Evolutionary conservation across 768 basidiomycete species (phyloP).

Genomic region (Pulveroboletus ravenelii): DNA sequence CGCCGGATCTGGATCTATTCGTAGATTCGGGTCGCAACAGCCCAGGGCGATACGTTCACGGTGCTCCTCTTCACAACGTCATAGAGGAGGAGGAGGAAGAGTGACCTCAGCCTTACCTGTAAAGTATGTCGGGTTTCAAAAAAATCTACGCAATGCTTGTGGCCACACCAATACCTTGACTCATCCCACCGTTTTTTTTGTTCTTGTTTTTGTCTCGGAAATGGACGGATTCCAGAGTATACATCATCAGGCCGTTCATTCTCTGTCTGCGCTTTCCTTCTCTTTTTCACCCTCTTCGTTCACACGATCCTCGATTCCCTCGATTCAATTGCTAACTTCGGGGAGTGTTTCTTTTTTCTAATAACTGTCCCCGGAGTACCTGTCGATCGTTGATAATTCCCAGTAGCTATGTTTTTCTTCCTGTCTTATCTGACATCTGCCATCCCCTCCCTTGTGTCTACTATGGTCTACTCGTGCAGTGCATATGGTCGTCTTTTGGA

Average conservation of each 20-base stretch:
- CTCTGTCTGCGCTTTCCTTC: neutral
- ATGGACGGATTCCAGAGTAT: slow-evolving; percentile 8
- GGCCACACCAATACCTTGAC: slow-evolving; percentile 25
- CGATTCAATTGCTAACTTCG: slow-evolving; percentile 14
- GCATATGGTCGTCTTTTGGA: slow-evolving; percentile 18
- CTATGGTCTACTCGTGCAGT: slow-evolving; percentile 14
- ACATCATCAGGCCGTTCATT: slow-evolving; percentile 1
- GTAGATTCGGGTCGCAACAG: slow-evolving; percentile 56
- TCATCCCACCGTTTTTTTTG: neutral
- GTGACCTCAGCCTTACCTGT: slow-evolving; percentile 11
- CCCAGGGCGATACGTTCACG: slow-evolving; percentile 74
- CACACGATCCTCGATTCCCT: slow-evolving; percentile 1
- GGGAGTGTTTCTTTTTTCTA: slow-evolving; percentile 17
- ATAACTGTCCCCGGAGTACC: slow-evolving; percentile 19
- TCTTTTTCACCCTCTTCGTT: neutral
- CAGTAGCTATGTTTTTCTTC: slow-evolving; percentile 23
- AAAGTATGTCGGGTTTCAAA: slow-evolving; percentile 18
- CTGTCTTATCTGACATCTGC: slow-evolving; percentile 4
- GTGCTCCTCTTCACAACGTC: slow-evolving; percentile 83
- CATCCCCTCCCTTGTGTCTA: neutral
- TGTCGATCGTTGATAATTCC: slow-evolving; percentile 23
- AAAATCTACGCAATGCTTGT: slow-evolving; percentile 9
- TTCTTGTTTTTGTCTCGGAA: slow-evolving; percentile 5
- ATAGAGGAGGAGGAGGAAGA: slow-evolving; percentile 79
- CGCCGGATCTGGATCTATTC: slow-evolving; percentile 30